These are phyloP conservation scores for Lasiodiplodia hormozganensis DNA, from an alignment of 2,329 filamentous ascomycete genomes.

Conservation along the genomic window DNA sequence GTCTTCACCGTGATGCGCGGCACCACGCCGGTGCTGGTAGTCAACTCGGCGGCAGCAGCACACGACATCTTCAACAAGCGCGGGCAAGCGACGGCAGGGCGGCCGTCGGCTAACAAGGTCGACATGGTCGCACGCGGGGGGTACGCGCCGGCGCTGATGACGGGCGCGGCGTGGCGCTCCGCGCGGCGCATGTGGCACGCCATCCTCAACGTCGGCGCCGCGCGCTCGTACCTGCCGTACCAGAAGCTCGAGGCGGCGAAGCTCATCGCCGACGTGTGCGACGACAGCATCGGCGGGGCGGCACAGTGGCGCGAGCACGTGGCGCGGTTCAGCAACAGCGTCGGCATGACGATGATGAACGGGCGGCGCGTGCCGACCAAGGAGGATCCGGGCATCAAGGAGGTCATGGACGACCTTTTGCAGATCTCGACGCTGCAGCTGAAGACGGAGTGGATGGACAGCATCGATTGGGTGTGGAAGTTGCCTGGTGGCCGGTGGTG, in stretches of 20 bases:
- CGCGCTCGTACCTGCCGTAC: conserved; percentile 29
- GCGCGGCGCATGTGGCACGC: conserved; percentile 29
- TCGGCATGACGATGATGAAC: conserved; percentile 24
- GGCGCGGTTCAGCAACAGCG: conserved; percentile 5
- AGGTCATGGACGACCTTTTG: conserved; percentile 2
- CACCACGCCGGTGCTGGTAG: conserved; percentile 28
- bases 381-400: conserved; percentile 5
- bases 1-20: conserved; percentile 61
- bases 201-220: conserved; percentile 24
- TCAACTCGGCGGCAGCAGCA: neutral
- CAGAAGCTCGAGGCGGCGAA: conserved; percentile 26
- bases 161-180: conserved; percentile 1
- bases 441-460: conserved; percentile 43
- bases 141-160: conserved; percentile 4
- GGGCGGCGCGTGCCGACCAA: neutral
- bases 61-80: conserved; percentile 23
- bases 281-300: neutral
- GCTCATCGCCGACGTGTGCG: conserved; percentile 13
- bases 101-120: neutral
- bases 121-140: neutral
- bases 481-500: conserved; percentile 40
- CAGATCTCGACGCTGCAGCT: neutral
- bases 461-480: conserved; percentile 52
- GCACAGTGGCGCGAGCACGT: neutral
- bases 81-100: conserved; percentile 8